Evolutionary conservation across 306 rosid species (phyloP), one percentile per base, ranked within the genome.

Genomic region (Styphnolobium japonicum): DNA sequence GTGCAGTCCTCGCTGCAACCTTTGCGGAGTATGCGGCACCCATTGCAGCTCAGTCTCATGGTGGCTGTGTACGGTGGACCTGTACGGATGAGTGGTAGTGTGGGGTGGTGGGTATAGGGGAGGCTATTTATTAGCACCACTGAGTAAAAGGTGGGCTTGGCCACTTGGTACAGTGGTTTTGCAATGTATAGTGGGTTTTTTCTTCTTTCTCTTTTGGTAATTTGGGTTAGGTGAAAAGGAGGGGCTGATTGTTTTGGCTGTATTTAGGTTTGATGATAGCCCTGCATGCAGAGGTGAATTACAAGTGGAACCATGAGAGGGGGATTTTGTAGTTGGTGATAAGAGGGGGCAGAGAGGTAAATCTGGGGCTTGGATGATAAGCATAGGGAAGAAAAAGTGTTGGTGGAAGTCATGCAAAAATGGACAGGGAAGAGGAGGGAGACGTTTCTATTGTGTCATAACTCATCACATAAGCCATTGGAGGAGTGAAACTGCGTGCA

Each of bases 11-110:
- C 86, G 53, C 66, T 61, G 78, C 93, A 89, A 4, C 90, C 93
- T 70, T 91, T 91, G 14, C 93, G 89, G n/a, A 91, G 89, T 16
- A 87, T 81, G 2, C 96, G 87, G 60, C 93, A 91, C 1, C 97
- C 97, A 71, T 91, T 89, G 82, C 97, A 91, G 56, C 93, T 87
- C 15, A 66, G 46, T 71, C 87, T 85, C 88, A 88, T 88, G 79
- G 42, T 79, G 56, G 5, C 5, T 0, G 12, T 31, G 0, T 66
- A 7, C 2, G 8, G 3, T 7, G 8, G 1, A 27, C n/a, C 1
- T n/a, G n/a, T n/a, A n/a, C n/a, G n/a, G n/a, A n/a, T n/a, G n/a
- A n/a, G n/a, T n/a, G n/a, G n/a, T n/a, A n/a, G n/a, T n/a, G n/a
- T 7, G 12, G 19, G 6, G 31, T 16, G n/a, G 10, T 5, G 7